A percentile compares a stretch with the other conserved stretches of the same genome.
phyloP scores from a whole-genome alignment of 2,329 filamentous ascomycete species.

The Zasmidium angulare region DNA sequence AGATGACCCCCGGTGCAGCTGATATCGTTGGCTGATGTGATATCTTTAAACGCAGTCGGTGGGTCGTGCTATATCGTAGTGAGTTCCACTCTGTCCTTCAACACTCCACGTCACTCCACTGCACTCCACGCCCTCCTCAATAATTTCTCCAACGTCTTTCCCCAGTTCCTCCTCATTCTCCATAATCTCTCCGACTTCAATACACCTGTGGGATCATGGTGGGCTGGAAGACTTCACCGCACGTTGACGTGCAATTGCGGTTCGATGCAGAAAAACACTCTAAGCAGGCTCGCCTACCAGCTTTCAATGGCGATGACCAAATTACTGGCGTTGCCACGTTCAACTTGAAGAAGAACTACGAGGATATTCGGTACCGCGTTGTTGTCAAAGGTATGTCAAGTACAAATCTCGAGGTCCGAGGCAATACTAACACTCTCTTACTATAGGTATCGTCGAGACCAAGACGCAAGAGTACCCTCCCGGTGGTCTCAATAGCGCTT shows the following conservation, averaged over 20 bases:
- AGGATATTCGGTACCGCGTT: conserved; percentile 11
- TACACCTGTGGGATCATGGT: neutral
- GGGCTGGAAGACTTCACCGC: neutral
- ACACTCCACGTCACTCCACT: neutral
- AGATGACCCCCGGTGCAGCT: neutral
- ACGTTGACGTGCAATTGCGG: neutral
- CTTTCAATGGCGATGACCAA: conserved; percentile 8
- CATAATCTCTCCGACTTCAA: neutral
- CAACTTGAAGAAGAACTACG: conserved; percentile 10
- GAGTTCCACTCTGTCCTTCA: neutral
- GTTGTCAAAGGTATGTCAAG: conserved; percentile 6
- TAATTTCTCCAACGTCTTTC: neutral
- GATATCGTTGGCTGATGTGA: neutral
- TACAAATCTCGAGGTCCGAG: neutral
- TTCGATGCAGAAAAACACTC: neutral
- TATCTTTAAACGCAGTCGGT: neutral
- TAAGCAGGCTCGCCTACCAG: neutral
- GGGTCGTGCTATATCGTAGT: neutral
- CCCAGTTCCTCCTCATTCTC: neutral
- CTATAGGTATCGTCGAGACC: conserved; percentile 8
- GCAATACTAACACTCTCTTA: neutral
- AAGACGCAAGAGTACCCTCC: conserved; percentile 7
- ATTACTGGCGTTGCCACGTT: conserved; percentile 14
- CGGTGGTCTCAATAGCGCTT: conserved; percentile 8
- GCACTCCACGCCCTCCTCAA: neutral